Conservation (phyloP, 257 asterid genomes). For the Sherardia arvensis region DNA sequence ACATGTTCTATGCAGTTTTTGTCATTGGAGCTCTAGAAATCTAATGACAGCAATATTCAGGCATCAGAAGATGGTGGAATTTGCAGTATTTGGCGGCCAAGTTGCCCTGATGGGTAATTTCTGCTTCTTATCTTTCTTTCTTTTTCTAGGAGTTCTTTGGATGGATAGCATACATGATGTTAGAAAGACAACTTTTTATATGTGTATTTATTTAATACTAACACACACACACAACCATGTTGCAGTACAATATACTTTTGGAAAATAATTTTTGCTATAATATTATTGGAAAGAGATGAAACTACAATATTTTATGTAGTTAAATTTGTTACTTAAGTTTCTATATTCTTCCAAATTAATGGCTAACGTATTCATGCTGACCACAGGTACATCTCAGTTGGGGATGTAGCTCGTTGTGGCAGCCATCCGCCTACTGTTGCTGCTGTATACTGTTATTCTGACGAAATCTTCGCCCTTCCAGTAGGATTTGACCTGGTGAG, state of each 20-base stretch:
- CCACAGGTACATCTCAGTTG: constrained; percentile 71
- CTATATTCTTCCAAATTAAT: background rate
- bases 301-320: background rate
- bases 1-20: constrained; percentile 7
- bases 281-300: background rate
- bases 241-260: background rate
- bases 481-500: constrained; percentile 92
- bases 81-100: constrained; percentile 97
- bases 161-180: background rate
- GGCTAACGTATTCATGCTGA: background rate
- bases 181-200: background rate
- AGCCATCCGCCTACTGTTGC: constrained; percentile 88
- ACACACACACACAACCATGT: background rate
- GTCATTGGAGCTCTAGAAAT: constrained; percentile 6
- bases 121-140: background rate
- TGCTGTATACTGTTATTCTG: constrained; percentile 53
- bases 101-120: constrained; percentile 78
- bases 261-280: too few relatives aligned
- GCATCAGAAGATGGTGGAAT: constrained; percentile 41
- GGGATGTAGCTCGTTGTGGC: constrained; percentile 81
- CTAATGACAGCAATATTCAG: constrained; percentile 26
- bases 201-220: background rate
- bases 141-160: background rate
- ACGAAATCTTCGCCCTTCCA: constrained; percentile 48
- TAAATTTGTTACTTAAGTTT: background rate